Percentiles rank a stretch among this genome's conserved stretches.
These are phyloP conservation scores for Iris pallida DNA, from an alignment of 116 monocot genomes.

Conservation along the genomic window DNA sequence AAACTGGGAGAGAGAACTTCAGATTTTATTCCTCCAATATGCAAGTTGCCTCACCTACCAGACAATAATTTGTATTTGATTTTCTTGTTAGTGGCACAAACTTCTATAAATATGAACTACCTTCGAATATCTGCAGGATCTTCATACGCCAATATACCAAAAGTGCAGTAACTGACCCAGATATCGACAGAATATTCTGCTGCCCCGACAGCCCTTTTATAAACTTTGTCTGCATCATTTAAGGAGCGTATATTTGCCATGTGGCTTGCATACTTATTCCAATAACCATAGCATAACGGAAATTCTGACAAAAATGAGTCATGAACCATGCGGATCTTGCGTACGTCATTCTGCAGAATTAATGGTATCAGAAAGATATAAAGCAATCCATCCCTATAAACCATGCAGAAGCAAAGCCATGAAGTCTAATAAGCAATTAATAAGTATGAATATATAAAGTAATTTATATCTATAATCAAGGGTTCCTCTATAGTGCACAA, in stretches of 20 bases:
- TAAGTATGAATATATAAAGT: neutral
- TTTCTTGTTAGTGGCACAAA: neutral
- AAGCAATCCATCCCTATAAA: neutral
- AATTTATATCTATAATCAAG: neutral
- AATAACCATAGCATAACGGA: slow-evolving; percentile 81
- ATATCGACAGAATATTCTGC: slow-evolving; percentile 63
- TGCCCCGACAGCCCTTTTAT: slow-evolving; percentile 56
- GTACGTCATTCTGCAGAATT: slow-evolving; percentile 54
- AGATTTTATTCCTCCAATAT: too few species aligned
- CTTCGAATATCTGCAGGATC: slow-evolving; percentile 75
- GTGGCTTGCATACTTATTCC: slow-evolving; percentile 72
- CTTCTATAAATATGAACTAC: slow-evolving; percentile 12
- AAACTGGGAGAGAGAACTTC: too few species aligned
- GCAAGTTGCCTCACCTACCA: too few species aligned
- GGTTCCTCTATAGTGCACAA: neutral
- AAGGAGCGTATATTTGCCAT: slow-evolving; percentile 35
- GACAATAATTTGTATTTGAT: too few species aligned
- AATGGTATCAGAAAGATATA: neutral
- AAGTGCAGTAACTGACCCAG: slow-evolving; percentile 79
- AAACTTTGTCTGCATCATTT: slow-evolving; percentile 50
- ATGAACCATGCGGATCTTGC: slow-evolving; percentile 46
- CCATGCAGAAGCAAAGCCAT: too few species aligned
- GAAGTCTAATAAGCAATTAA: neutral
- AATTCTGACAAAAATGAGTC: slow-evolving; percentile 66
- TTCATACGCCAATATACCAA: slow-evolving; percentile 54